Evolutionary conservation across 1,139 yeast genomes (phyloP), one percentile per base, ranked within the genome.

Genomic region (Protomyces inundatus): DNA sequence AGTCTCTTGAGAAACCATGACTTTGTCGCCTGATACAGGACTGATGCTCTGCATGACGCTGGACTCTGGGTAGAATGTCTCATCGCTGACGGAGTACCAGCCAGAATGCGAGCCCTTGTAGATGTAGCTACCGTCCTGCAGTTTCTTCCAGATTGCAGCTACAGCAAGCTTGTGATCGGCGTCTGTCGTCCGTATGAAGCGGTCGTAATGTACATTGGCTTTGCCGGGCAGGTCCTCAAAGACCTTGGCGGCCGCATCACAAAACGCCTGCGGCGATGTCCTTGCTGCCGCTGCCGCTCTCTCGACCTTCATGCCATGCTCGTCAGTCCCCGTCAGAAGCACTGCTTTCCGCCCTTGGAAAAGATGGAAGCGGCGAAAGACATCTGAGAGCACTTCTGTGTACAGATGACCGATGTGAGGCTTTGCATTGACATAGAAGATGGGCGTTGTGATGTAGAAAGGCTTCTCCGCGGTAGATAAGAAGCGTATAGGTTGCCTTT

Each of bases 391-490:
- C 0, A 90, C 79, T 89, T 90, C 88, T 14, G 97, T 84, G 73
- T 93, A 91, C 54, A 90, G 79, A 75, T 95, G 98, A 4, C 99
- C 99, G 60, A 93, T 75, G 75, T 93, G 99, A 1, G 99, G 99
- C 58, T 82, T 68, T 3, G 98, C 98, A 78, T 95, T 93, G 67
- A 95, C 98, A 73, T 93, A 93, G 76, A 91, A 93, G 33, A 93
- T 95, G 0, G 99, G 99, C 0, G 97, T 87, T 0, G 98, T 90
- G 12, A 89, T 79, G 71, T 85, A 89, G 65, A 66, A 75, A 3
- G 77, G 71, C 61, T 72, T 71, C 33, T 30, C 12, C 34, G 33
- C 45, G 12, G 45, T 14, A 14, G 32, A 42, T 23, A 23, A 14
- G 16, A 6, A 42, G 23, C 48, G 48, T 14, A 42, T 42, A 16